Base-by-base conservation (phyloP, 2,329 filamentous ascomycete genomes). In the Diaporthe nobilis region DNA sequence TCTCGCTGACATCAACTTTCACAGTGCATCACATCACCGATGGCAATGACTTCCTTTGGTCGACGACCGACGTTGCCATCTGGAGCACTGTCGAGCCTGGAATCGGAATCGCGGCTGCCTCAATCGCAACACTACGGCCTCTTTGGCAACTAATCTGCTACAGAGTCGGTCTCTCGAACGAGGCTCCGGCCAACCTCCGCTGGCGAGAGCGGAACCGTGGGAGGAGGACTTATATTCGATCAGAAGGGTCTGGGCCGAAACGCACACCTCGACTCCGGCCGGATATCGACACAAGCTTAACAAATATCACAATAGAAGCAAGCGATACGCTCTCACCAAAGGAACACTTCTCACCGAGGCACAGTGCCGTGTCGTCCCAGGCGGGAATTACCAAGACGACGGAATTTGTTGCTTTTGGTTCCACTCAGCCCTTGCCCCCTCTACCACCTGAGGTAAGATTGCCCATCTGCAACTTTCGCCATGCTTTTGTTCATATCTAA, bases 81-180 rank as follows among this genome's bases (percentile, higher is more conserved):
- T 74, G 72, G 72, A 68, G 60, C 12, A 70, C 72, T 12, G 49
- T 74, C 22, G 72, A 74, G 61, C 63, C 72, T 25, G 72, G 72
- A 3, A 67, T 74, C 6, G 72, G 72, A 22, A 74, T 74, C 17
- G 42, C 61, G 6, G 72, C 72, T 20, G 72, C 72, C 25, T 65
- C 58, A 12, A 47, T 74, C 22, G 72, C 61, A 53, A 70, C 72
- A 13, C 42, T 74, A 5, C 61, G 72, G 44, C 72, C 72, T 25
- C 72, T 74, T n/a, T 68, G 63, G 63, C 63, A 68, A 53, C 63
- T 68, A 22, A 53, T 68, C 31, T 39, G 63, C 47, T 68, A 68
- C 31, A 25, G 31, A 31, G 7, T 31, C 20, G 63, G 63, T 37
- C 22, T 68, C 3, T 68, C 63, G 8, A 3, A 47, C 15, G 63